phyloP scores from a whole-genome alignment of 805 yeast species.

The Schwanniomyces occidentalis region DNA sequence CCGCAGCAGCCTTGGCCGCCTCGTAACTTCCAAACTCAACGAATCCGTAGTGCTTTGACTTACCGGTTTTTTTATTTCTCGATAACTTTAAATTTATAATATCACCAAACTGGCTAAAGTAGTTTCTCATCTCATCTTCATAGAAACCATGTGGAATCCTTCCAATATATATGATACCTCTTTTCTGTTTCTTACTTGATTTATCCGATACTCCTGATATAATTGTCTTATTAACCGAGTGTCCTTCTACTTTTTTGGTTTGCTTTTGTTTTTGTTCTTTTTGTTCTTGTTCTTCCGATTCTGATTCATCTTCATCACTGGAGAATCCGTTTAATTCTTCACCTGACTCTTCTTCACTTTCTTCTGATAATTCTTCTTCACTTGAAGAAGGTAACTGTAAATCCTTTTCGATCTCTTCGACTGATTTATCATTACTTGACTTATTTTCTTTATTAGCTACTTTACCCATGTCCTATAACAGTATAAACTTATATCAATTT shows the following conservation, averaged over 20 bases:
- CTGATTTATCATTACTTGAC: slow-evolving; percentile 11
- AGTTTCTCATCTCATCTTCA: slow-evolving; percentile 74
- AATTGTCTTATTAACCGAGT: slow-evolving; percentile 22
- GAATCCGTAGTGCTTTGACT: slow-evolving; percentile 88
- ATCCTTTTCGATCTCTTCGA: slow-evolving; percentile 21
- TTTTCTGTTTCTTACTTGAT: slow-evolving; percentile 20
- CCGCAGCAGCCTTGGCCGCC: slow-evolving; percentile 87
- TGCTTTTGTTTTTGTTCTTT: slow-evolving; percentile 15
- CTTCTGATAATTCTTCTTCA: slow-evolving; percentile 25
- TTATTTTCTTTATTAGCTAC: slow-evolving; percentile 5
- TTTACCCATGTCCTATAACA: slow-evolving; percentile 10
- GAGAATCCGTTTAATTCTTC: slow-evolving; percentile 21
- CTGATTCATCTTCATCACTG: slow-evolving; percentile 10
- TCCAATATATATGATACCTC: slow-evolving; percentile 84
- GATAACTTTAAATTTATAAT: slow-evolving; percentile 77
- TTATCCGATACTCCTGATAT: slow-evolving; percentile 11
- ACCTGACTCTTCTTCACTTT: slow-evolving; percentile 19
- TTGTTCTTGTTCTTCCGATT: slow-evolving; percentile 24
- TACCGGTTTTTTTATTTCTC: slow-evolving; percentile 87
- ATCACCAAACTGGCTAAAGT: slow-evolving; percentile 89
- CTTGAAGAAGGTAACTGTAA: slow-evolving; percentile 14
- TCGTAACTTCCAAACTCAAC: slow-evolving; percentile 73
- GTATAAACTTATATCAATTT: too few species aligned
- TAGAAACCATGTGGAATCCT: slow-evolving; percentile 92
- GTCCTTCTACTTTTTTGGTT: slow-evolving; percentile 13